phyloP scores from a whole-genome alignment of 371 early-diverging fungal species.

The Zychaea mexicana region DNA sequence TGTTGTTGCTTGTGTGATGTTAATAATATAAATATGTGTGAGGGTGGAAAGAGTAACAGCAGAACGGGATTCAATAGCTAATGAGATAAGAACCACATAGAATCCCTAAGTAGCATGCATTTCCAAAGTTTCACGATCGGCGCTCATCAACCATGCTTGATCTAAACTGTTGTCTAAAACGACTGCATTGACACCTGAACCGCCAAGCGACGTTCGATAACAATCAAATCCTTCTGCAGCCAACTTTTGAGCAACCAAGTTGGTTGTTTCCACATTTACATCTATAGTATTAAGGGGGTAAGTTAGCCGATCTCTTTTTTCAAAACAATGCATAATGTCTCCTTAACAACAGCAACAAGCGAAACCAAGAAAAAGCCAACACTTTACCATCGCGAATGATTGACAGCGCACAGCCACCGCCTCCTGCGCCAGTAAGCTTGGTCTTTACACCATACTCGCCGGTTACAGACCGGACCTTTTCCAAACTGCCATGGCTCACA shows the following conservation, averaged over 20 bases:
- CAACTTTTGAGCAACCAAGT: constrained; percentile 45
- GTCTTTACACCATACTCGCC: constrained; percentile 62
- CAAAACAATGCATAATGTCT: no score
- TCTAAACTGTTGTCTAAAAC: constrained; percentile 22
- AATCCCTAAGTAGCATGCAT: neutral
- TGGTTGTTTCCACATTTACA: constrained; percentile 41
- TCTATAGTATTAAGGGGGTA: constrained; percentile 8
- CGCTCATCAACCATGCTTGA: constrained; percentile 31
- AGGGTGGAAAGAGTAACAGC: no score
- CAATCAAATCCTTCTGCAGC: constrained; percentile 65
- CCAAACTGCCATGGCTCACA: constrained; percentile 84
- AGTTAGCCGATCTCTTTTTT: neutral
- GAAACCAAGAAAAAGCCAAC: neutral
- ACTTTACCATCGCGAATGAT: constrained; percentile 70
- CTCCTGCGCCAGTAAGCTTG: constrained; percentile 97
- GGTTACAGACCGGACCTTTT: constrained; percentile 75
- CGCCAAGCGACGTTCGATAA: constrained; percentile 77
- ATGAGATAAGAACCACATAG: no score
- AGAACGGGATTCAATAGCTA: no score
- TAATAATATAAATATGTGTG: no score
- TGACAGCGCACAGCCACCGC: constrained; percentile 94
- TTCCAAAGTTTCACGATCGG: constrained; percentile 29
- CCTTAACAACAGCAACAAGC: neutral
- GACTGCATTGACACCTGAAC: constrained; percentile 64
- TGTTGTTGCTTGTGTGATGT: no score